These are phyloP conservation scores for Knufia fluminis DNA, from an alignment of 2,329 filamentous ascomycete genomes.

Conservation along the genomic window DNA sequence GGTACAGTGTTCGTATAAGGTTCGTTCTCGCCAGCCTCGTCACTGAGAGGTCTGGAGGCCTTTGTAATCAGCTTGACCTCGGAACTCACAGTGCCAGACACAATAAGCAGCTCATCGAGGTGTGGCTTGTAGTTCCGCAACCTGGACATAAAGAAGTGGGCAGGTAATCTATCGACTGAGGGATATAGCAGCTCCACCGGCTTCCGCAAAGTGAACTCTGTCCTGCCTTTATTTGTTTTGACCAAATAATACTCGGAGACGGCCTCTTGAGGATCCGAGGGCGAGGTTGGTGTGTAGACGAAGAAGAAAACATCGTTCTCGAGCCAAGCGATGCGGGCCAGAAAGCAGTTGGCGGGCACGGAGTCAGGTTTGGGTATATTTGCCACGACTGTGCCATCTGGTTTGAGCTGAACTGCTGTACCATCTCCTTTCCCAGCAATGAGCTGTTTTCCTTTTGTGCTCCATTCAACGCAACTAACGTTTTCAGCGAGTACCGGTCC, in stretches of 20 bases:
- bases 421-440: constrained; percentile 79
- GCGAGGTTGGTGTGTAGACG: constrained; percentile 58
- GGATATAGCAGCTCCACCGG: constrained; percentile 60
- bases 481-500: constrained; percentile 61
- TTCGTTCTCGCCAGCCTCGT: constrained; percentile 51
- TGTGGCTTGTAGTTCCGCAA: constrained; percentile 72
- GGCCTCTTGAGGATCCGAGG: constrained; percentile 38
- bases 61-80: constrained; percentile 72
- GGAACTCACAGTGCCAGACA: constrained; percentile 69
- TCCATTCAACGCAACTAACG: constrained; percentile 84
- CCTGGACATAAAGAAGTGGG: constrained; percentile 69
- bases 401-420: constrained; percentile 71
- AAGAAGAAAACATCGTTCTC: constrained; percentile 77
- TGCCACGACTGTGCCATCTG: constrained; percentile 66
- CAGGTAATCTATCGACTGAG: constrained; percentile 56
- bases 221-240: constrained; percentile 33
- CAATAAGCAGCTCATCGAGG: constrained; percentile 69
- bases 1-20: constrained; percentile 67
- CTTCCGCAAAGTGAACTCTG: constrained; percentile 60
- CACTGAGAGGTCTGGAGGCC: constrained; percentile 58
- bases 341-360: constrained; percentile 55
- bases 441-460: constrained; percentile 83
- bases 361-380: constrained; percentile 68
- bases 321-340: constrained; percentile 77
- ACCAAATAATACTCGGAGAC: constrained; percentile 69